Percentiles rank a stretch among this genome's conserved stretches.
Conservation (phyloP, 192 early-diverging fungal species). For the Dispira parvispora region DNA sequence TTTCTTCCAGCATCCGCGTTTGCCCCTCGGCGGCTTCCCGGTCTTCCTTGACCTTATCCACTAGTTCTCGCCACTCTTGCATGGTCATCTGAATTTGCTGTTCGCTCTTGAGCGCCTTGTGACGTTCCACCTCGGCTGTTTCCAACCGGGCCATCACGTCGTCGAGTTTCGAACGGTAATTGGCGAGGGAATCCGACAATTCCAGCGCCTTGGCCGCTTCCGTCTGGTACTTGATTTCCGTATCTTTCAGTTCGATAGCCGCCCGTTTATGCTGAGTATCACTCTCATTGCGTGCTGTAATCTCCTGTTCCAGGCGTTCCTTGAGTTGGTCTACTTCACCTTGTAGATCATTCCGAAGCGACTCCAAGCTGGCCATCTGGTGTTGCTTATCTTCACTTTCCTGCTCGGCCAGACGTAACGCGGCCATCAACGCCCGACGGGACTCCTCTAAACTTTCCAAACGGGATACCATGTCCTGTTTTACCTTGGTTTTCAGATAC, state of each 20-base stretch:
- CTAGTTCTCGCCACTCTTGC: conserved; percentile 47
- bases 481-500: conserved; percentile 33
- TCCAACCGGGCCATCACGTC: conserved; percentile 37
- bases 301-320: conserved; percentile 41
- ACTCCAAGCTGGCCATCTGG: conserved; percentile 50
- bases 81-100: conserved; percentile 40
- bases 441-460: conserved; percentile 69
- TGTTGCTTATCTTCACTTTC: conserved; percentile 65
- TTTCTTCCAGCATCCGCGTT: conserved; percentile 42
- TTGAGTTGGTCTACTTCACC: conserved; percentile 44
- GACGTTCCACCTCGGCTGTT: conserved; percentile 41
- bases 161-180: conserved; percentile 39
- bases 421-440: conserved; percentile 55
- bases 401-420: conserved; percentile 53
- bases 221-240: conserved; percentile 38
- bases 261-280: conserved; percentile 33
- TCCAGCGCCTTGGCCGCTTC: conserved; percentile 43
- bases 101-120: conserved; percentile 64
- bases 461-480: conserved; percentile 50
- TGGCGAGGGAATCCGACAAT: conserved; percentile 29
- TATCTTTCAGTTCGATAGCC: conserved; percentile 39
- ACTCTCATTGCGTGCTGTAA: conserved; percentile 43
- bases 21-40: conserved; percentile 46
- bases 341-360: conserved; percentile 39
- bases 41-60: conserved; percentile 43